Evolutionary conservation across 2,329 filamentous ascomycete species (phyloP).

Genomic region (Cladosporium phlei): DNA sequence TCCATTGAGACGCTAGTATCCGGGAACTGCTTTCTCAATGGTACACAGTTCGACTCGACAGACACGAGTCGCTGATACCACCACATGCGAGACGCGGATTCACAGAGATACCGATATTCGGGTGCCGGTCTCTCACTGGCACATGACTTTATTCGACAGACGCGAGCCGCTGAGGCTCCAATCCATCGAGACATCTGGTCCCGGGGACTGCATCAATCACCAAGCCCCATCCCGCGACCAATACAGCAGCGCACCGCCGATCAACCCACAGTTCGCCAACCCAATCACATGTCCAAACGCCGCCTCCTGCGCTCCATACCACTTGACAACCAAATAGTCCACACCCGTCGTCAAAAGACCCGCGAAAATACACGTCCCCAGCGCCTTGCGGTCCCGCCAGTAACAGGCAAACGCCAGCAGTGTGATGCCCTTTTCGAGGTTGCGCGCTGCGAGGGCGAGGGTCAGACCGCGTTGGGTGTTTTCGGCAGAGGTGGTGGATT

Average conservation of each 20-base stretch:
- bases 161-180: too few species aligned
- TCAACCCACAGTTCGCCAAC: conserved; percentile 23
- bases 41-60: too few species aligned
- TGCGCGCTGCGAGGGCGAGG: conserved; percentile 27
- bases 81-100: too few species aligned
- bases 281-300: conserved; percentile 28
- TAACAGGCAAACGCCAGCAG: conserved; percentile 30
- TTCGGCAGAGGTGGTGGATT: background rate
- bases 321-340: conserved; percentile 28
- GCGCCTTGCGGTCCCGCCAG: conserved; percentile 27
- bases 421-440: conserved; percentile 29
- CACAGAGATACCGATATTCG: too few species aligned
- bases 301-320: conserved; percentile 26
- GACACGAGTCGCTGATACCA: too few species aligned
- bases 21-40: too few species aligned
- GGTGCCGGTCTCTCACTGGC: too few species aligned
- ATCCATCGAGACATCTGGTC: too few species aligned
- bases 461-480: conserved; percentile 25
- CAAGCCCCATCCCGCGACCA: conserved; percentile 24
- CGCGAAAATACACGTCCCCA: conserved; percentile 27
- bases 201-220: conserved; percentile 11
- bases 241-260: conserved; percentile 29
- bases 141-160: too few species aligned
- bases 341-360: conserved; percentile 27
- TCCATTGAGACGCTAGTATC: too few species aligned